Conservation (phyloP, 306 rosid genomes). For the Cucumis cinereus region DNA sequence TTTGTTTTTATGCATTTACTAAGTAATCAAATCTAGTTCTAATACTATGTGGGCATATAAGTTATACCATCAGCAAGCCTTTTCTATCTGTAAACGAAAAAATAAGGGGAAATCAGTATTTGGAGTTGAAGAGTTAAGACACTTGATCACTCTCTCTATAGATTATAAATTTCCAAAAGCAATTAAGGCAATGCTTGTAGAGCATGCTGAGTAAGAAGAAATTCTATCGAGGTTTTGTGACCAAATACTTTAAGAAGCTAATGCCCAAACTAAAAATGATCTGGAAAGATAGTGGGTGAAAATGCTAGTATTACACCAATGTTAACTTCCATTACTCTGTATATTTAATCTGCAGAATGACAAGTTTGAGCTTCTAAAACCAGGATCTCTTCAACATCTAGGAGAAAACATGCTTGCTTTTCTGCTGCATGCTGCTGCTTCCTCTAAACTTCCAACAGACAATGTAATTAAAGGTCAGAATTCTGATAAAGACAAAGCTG, state of each 20-base stretch:
- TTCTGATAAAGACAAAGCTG: constrained; percentile 31
- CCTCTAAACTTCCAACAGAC: constrained; percentile 52
- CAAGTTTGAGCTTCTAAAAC: constrained; percentile 60
- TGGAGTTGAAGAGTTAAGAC: neutral
- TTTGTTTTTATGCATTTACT: neutral
- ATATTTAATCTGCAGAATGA: constrained; percentile 56
- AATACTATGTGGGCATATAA: too few relatives aligned
- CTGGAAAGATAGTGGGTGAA: neutral
- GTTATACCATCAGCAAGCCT: neutral
- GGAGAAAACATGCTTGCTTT: constrained; percentile 98
- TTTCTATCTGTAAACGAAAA: neutral
- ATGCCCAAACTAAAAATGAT: neutral
- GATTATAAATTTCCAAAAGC: neutral
- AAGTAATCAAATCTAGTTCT: neutral
- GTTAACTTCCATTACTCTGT: neutral
- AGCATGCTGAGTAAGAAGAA: neutral
- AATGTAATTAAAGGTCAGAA: constrained; percentile 32
- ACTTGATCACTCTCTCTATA: neutral
- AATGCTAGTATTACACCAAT: neutral
- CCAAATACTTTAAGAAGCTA: neutral
- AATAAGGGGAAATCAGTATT: neutral
- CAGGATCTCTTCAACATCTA: constrained; percentile 95
- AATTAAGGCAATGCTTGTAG: neutral
- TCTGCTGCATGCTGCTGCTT: constrained; percentile 60
- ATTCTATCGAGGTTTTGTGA: neutral